Evolutionary conservation across 2,329 filamentous ascomycete genomes (phyloP).

Genomic region (Neospermospora avenae): DNA sequence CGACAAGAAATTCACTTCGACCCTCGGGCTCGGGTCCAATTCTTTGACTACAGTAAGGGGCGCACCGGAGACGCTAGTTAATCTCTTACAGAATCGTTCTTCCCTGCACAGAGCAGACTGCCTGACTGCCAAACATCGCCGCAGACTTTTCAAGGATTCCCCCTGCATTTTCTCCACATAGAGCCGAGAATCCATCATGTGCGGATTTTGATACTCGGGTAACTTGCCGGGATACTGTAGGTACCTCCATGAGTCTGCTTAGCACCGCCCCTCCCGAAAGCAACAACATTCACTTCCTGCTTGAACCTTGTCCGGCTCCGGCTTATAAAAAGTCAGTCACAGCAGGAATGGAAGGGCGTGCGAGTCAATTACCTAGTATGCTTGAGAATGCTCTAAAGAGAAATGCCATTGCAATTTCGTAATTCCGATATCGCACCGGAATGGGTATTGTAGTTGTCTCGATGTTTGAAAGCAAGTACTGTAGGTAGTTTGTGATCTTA

Average conservation of each 20-base stretch:
- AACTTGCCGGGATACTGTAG: not conserved
- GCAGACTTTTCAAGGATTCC: not conserved
- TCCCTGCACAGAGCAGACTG: not conserved
- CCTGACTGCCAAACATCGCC: not conserved
- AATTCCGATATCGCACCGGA: slow-evolving; percentile 2
- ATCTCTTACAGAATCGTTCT: not conserved
- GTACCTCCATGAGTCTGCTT: not conserved
- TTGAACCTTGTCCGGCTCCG: too few species aligned
- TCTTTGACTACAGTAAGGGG: not conserved
- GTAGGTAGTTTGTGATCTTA: too few species aligned
- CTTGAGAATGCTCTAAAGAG: not conserved
- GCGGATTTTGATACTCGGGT: not conserved
- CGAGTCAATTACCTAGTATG: not conserved
- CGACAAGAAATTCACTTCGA: not conserved
- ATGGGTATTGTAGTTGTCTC: not conserved
- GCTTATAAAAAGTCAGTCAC: too few species aligned
- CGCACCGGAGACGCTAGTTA: not conserved
- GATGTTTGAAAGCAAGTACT: not conserved
- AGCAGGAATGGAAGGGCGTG: not conserved
- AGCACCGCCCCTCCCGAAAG: not conserved
- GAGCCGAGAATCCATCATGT: slow-evolving; percentile 10
- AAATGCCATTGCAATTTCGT: not conserved
- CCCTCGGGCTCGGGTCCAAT: not conserved
- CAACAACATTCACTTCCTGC: not conserved
- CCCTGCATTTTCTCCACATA: slow-evolving; percentile 7